Percentiles rank a stretch among this genome's conserved stretches.
phyloP scores from a whole-genome alignment of 495 filamentous ascomycete genomes.

The Penicillium coprophilum region DNA sequence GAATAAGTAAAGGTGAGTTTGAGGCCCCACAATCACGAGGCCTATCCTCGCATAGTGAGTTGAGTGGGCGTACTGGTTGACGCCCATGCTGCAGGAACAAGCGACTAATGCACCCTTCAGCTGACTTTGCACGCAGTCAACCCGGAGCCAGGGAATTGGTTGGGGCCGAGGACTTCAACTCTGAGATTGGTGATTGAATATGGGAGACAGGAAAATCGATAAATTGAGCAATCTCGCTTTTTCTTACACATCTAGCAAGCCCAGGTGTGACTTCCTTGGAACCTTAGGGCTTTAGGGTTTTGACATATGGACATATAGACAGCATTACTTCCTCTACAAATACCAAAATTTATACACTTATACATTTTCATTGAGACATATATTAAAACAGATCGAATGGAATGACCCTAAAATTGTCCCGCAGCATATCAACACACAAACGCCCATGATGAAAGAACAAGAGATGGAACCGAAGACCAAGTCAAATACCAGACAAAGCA shows the following conservation, averaged over 20 bases:
- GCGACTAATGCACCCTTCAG: constrained; percentile 34
- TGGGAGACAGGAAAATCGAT: neutral
- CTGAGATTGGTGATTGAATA: neutral
- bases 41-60: constrained; percentile 16
- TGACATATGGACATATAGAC: neutral
- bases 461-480: constrained; percentile 10
- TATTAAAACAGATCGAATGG: constrained; percentile 17
- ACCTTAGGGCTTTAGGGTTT: too few species aligned
- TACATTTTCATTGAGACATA: constrained; percentile 6
- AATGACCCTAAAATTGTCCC: constrained; percentile 16
- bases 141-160: neutral
- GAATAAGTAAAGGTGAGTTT: neutral
- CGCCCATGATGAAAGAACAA: constrained; percentile 18
- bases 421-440: constrained; percentile 22
- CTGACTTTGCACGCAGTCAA: constrained; percentile 18
- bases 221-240: neutral
- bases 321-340: neutral
- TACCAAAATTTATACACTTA: neutral
- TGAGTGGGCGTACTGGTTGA: constrained; percentile 25
- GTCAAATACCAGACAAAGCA: constrained; percentile 8
- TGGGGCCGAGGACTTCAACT: neutral
- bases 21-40: constrained; percentile 19
- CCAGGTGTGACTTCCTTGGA: neutral
- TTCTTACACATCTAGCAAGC: neutral
- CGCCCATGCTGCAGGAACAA: constrained; percentile 30